These are phyloP conservation scores for Mycogone perniciosa DNA, from an alignment of 2,329 filamentous ascomycete species.

Conservation along the genomic window DNA sequence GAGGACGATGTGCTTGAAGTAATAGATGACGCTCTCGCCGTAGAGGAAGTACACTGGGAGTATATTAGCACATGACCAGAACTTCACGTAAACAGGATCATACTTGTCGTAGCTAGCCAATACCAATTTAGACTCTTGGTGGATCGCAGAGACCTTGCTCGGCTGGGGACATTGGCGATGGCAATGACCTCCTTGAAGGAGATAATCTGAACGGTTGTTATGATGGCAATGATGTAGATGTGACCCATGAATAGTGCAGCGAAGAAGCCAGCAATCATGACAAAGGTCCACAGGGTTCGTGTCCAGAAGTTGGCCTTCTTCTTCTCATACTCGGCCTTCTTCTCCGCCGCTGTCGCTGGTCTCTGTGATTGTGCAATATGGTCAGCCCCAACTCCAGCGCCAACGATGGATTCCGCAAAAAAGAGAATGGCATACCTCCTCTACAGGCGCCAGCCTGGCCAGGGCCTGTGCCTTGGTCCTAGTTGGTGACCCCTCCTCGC, in stretches of 20 bases:
- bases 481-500: constrained; percentile 43
- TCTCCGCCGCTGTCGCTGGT: constrained; percentile 34
- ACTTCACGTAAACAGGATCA: too few species aligned
- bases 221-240: constrained; percentile 91
- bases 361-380: constrained; percentile 29
- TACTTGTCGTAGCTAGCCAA: constrained; percentile 84
- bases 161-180: constrained; percentile 89
- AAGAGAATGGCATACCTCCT: constrained; percentile 26
- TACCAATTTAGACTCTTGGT: constrained; percentile 99
- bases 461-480: constrained; percentile 22
- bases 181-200: constrained; percentile 99
- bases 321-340: constrained; percentile 77
- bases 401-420: neutral
- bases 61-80: too few species aligned
- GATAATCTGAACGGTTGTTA: constrained; percentile 90
- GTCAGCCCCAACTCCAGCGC: neutral
- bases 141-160: constrained; percentile 82
- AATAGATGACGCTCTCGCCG: constrained; percentile 98
- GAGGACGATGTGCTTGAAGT: constrained; percentile 97
- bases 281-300: constrained; percentile 92
- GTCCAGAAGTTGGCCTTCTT: constrained; percentile 98
- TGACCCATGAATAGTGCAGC: constrained; percentile 88
- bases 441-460: constrained; percentile 27
- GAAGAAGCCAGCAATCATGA: constrained; percentile 96
- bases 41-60: constrained; percentile 83